Evolutionary conservation across 352 stramenopile species (phyloP), one percentile per base, ranked within the genome.

Genomic region (Pythium aquatile): DNA sequence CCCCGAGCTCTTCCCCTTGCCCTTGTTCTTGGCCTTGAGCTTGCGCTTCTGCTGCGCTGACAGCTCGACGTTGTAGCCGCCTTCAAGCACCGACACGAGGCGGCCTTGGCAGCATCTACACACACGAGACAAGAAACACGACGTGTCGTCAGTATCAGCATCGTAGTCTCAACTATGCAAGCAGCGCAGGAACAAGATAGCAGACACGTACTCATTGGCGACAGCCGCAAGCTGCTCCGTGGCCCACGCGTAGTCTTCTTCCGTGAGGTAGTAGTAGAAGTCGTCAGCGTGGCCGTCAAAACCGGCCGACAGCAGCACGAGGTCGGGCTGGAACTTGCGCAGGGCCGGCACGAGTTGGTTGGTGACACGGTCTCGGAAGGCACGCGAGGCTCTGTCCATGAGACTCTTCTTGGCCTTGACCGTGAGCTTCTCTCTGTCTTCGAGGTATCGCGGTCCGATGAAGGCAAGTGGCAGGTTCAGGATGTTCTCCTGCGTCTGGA

Each of bases 81-180:
- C 96, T 68, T 99, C 96, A 17, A 99, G 76, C 44, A 98, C 91
- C 47, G 92, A 98, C 28, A 99, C 87, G 54, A 99, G 85, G 54
- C 91, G 85, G 8, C 96, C 96, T 7, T 97, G 72, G 65, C 96
- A 98, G 68, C 75, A 90, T 54, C 80, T 89, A 35, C 35, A 56
- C 7, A 20, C 3, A 51, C n/a, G 47, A 5, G 60, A 13, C n/a
- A n/a, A n/a, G n/a, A n/a, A 24, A 42, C 20, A 51, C 17, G 46
- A 53, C 11, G 16, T 3, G 30, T 17, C 10, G 37, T 40, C 37
- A 35, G 26, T 24, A 26, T n/a, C n/a, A n/a, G n/a, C n/a, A n/a
- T n/a, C n/a, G n/a, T n/a, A n/a, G n/a, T n/a, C n/a, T n/a, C n/a
- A n/a, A n/a, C n/a, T n/a, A n/a, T n/a, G n/a, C 7, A 51, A 16